Evolutionary conservation across 2,329 filamentous ascomycete species (phyloP), one percentile per base, ranked within the genome.

Genomic region (Claviceps pusilla): DNA sequence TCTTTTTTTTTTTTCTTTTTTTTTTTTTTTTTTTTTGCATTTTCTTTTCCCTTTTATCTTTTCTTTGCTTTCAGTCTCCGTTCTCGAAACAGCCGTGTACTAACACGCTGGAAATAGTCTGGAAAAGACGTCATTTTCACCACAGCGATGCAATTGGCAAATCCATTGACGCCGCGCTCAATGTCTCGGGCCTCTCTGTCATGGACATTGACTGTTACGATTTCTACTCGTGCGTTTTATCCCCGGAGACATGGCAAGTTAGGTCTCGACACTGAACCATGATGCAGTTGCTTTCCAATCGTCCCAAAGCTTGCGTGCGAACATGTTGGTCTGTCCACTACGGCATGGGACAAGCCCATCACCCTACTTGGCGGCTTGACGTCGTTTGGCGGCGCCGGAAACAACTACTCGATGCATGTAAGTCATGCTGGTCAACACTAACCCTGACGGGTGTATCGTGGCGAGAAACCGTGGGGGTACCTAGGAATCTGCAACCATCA

Each of bases 381-480:
- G 4, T 83, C 77, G 0, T 86, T 86, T 56, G 83, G 83, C 0
- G 83, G 83, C 0, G 83, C 83, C 6, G 83, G 83, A 0, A 86
- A 86, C 58, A 86, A 86, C 54, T 86, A 86, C 56, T 83, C 79
- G 0, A 80, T 85, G 75, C 82, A 86, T 67, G 80, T 77, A 65
- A 62, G 69, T 66, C 0, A 2, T 2, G 0, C 31, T 41, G 14
- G 39, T 41, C 39, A 6, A 41, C 39, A 7, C 39, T 41, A 41
- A 19, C 1, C 19, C 19, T 19, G 19, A 19, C 19, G 19, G 19
- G 19, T 19, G 19, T 19, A 19, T 19, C 19, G 1, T 19, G 19
- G 19, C 19, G 19, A 19, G 19, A 19, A 19, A 19, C 19, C 19
- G 19, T 19, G 19, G 19, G 19, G 19, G 1, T 19, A 19, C 19